Evolutionary conservation across 768 basidiomycete species (phyloP).

Genomic region (Leccinum ochraceum): DNA sequence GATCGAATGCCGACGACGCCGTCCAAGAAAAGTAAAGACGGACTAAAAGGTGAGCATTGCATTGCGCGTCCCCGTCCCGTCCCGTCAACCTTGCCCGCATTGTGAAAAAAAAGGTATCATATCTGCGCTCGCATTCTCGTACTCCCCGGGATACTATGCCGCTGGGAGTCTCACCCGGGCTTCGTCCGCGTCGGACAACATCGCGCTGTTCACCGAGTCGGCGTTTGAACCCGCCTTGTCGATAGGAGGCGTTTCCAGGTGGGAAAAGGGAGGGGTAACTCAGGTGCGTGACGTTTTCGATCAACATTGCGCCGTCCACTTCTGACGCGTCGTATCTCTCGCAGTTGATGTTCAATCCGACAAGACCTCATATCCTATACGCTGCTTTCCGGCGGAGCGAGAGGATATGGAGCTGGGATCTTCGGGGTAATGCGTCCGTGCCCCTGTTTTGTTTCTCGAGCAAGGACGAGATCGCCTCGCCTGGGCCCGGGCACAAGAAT

Average conservation of each 20-base stretch:
- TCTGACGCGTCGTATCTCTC: not conserved
- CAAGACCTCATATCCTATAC: constrained; percentile 69
- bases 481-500: not conserved
- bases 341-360: constrained; percentile 79
- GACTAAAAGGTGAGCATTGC: constrained; percentile 72
- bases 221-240: constrained; percentile 59
- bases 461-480: not conserved
- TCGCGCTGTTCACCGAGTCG: constrained; percentile 67
- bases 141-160: constrained; percentile 67
- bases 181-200: constrained; percentile 46
- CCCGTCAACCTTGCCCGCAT: not conserved
- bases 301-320: not conserved
- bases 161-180: constrained; percentile 71
- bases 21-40: constrained; percentile 77
- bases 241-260: constrained; percentile 52
- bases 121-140: constrained; percentile 78
- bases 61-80: not conserved
- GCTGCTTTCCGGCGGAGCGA: constrained; percentile 69
- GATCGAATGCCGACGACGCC: constrained; percentile 68
- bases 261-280: constrained; percentile 41
- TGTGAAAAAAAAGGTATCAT: constrained; percentile 64
- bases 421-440: constrained; percentile 54
- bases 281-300: constrained; percentile 41
- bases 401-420: constrained; percentile 74
- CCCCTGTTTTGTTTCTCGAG: constrained; percentile 41